phyloP scores from a whole-genome alignment of 2,329 filamentous ascomycete genomes.

The Colletotrichum somersetense region DNA sequence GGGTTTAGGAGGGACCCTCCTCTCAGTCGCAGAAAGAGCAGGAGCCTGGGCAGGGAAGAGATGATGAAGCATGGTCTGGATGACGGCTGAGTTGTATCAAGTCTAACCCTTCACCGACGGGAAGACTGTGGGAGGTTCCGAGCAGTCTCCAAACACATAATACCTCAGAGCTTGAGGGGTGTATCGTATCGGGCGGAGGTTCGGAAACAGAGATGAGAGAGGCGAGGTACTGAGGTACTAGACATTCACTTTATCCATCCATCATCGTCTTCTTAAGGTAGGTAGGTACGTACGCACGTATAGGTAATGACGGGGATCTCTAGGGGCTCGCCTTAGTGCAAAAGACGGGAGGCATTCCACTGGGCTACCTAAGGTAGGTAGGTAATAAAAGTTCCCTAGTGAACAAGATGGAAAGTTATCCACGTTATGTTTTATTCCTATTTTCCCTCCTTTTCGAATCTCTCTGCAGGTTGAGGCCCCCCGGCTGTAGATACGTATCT shows the following conservation, averaged over 20 bases:
- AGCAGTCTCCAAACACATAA: background rate
- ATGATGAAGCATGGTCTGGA: background rate
- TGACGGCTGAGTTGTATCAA: background rate
- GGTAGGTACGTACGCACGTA: background rate
- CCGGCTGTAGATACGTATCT: slow-evolving; percentile 12
- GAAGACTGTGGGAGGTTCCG: background rate
- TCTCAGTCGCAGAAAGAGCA: slow-evolving; percentile 37
- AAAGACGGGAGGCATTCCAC: slow-evolving; percentile 32
- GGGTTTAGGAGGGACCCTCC: slow-evolving; percentile 18
- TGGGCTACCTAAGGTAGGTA: background rate
- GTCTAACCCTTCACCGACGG: slow-evolving; percentile 1
- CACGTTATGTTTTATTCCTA: background rate
- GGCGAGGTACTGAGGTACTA: slow-evolving; percentile 4
- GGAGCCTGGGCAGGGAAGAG: slow-evolving; percentile 5
- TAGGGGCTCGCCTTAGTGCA: slow-evolving; percentile 25
- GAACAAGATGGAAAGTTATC: background rate
- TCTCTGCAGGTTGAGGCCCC: background rate
- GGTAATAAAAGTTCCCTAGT: slow-evolving; percentile 27
- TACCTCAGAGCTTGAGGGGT: slow-evolving; percentile 19
- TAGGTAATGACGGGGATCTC: background rate
- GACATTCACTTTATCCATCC: background rate
- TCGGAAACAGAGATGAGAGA: background rate
- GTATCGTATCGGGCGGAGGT: background rate
- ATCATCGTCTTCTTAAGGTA: background rate
- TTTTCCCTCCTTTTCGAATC: background rate